Evolutionary conservation across 192 early-diverging fungal genomes (phyloP).

Genomic region (Coemansia guatemalensis): DNA sequence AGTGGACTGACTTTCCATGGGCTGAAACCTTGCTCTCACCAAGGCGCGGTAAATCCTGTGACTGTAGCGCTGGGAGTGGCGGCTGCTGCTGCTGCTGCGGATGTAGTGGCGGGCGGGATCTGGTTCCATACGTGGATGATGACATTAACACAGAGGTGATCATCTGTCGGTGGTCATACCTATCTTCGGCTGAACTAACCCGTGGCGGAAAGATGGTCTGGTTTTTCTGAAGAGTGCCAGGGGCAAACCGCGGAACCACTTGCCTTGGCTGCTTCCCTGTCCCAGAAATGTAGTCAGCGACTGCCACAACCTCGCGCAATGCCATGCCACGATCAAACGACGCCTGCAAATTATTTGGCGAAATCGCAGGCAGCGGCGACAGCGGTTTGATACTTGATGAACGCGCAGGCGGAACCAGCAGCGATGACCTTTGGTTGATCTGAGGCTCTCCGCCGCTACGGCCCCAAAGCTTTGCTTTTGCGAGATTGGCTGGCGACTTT

Average conservation of each 20-base stretch:
- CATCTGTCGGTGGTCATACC: not conserved
- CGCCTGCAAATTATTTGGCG: slow-evolving; percentile 51
- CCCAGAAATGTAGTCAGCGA: slow-evolving; percentile 27
- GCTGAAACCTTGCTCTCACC: too few species aligned
- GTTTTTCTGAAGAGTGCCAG: too few species aligned
- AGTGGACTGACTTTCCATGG: slow-evolving; percentile 32
- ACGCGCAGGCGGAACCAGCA: slow-evolving; percentile 13
- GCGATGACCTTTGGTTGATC: not conserved
- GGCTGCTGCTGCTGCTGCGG: slow-evolving; percentile 2
- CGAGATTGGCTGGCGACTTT: slow-evolving; percentile 4
- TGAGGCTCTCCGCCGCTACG: not conserved
- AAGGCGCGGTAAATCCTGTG: too few species aligned
- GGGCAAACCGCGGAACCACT: not conserved
- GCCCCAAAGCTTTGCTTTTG: not conserved
- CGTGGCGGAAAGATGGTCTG: slow-evolving; percentile 19
- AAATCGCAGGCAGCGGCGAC: slow-evolving; percentile 41
- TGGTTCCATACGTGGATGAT: not conserved
- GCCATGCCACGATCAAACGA: slow-evolving; percentile 49
- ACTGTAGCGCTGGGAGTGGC: not conserved
- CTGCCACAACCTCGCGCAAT: slow-evolving; percentile 26
- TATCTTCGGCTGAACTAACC: slow-evolving; percentile 18
- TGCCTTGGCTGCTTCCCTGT: not conserved
- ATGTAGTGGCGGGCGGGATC: not conserved
- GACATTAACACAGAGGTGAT: not conserved
- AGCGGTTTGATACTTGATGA: slow-evolving; percentile 32